Base-by-base conservation (phyloP, 2,329 filamentous ascomycete species). In the Fusarium goolgardi region DNA sequence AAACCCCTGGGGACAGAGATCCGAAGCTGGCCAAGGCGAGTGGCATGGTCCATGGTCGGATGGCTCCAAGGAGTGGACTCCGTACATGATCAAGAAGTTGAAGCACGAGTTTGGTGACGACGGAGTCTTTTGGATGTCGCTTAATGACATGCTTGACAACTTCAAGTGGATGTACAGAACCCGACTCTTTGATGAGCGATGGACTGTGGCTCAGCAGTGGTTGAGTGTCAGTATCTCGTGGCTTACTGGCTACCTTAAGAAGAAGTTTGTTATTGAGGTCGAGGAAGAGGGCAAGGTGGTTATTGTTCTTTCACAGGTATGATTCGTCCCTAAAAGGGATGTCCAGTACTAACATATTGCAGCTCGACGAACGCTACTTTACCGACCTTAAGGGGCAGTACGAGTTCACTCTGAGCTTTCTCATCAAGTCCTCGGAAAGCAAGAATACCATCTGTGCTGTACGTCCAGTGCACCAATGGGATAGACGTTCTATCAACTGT, bases 41-140 rank as follows among this genome's bases (percentile, higher is more conserved):
- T 92, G 90, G 90, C 88, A 85, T 55, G 91, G 91, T 16, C 84
- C 88, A 6, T 93, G 91, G 90, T 88, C 86, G 37, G 90, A 93
- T 74, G 91, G 91, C 1, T 90, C 88, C 7, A 87, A 89, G 68
- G 86, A 92, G 74, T 93, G 91, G 91, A 92, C 89, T 2, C 81
- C 90, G 0, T 86, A 91, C 71, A 92, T 90, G 89, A 88, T 93
- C 80, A 78, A 85, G 63, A 86, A 87, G 64, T 80, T 92, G 4
- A 81, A 84, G 29, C 88, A 92, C 74, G 85, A 84, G 50, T 91
- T 91, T 67, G 89, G 88, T 20, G 88, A 92, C 67, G 89, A 91
- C 68, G 90, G 90, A 18, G 81, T 79, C 21, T 83, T 82, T 66
- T 82, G 82, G 82, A 83, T 83, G 78, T 75, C 78, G 6, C 83